Percentiles rank a stretch among this genome's conserved stretches.
Evolutionary conservation across 495 filamentous ascomycete species (phyloP).

Genomic region (Acidomyces sp.): DNA sequence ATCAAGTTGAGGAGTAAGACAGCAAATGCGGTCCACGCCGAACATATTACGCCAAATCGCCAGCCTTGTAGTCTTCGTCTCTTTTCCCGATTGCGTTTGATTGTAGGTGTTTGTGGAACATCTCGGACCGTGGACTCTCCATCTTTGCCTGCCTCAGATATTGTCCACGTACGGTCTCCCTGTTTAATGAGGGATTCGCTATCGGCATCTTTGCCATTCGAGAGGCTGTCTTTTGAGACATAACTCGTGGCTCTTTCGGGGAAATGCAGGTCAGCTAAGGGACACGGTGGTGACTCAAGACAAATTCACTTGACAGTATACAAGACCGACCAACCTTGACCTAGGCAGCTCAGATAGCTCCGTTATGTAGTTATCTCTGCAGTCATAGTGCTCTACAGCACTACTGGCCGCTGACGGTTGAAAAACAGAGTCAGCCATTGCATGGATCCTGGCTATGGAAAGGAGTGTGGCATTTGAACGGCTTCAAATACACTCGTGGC

Average conservation of each 20-base stretch:
- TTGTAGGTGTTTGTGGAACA: neutral
- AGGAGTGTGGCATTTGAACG: too few relatives aligned
- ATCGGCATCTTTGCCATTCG: neutral
- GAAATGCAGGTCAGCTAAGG: neutral
- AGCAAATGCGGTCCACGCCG: constrained; percentile 1
- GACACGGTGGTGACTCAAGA: too few relatives aligned
- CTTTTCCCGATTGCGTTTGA: constrained; percentile 3
- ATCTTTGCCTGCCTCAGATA: neutral
- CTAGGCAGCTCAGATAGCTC: constrained; percentile 3
- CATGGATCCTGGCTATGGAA: too few relatives aligned
- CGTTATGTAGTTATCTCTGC: neutral
- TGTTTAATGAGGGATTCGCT: constrained; percentile 2
- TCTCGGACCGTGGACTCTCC: neutral
- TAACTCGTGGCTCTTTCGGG: constrained; percentile 6
- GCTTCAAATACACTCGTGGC: too few relatives aligned
- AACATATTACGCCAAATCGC: constrained; percentile 5
- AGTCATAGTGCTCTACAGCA: too few relatives aligned
- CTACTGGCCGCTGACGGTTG: too few relatives aligned
- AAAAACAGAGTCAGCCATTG: too few relatives aligned
- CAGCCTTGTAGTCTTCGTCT: constrained; percentile 6
- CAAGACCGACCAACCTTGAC: neutral
- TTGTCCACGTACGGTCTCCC: neutral
- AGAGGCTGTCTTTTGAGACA: constrained; percentile 1
- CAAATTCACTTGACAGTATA: neutral
- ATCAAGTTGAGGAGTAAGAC: constrained; percentile 10